A percentile compares a stretch with the other conserved stretches of the same genome.
These are phyloP conservation scores for Bipolaris cookei DNA, from an alignment of 2,329 filamentous ascomycete genomes.

Conservation along the genomic window DNA sequence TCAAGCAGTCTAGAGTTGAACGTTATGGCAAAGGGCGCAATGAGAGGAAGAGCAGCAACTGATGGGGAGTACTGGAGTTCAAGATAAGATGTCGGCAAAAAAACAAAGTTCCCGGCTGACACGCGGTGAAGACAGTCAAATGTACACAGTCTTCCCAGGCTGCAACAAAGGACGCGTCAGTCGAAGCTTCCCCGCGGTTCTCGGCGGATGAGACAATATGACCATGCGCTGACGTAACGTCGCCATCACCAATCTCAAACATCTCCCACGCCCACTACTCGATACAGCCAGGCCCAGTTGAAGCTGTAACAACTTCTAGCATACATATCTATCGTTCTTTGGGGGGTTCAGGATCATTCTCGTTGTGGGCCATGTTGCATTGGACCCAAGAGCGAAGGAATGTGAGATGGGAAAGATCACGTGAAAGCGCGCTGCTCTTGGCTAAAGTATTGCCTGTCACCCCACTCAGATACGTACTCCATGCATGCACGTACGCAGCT, in stretches of 20 bases:
- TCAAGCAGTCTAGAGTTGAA: slow-evolving; percentile 1
- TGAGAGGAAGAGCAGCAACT: not conserved
- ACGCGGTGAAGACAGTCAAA: not conserved
- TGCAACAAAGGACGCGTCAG: slow-evolving; percentile 23
- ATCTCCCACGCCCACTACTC: not conserved
- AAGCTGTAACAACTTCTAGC: too few relatives aligned
- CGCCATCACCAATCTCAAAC: not conserved
- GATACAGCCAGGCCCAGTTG: not conserved
- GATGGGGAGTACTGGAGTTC: too few relatives aligned
- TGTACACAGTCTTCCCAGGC: slow-evolving; percentile 17
- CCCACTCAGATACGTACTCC: too few relatives aligned
- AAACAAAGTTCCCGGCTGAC: not conserved
- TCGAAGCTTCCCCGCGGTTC: slow-evolving; percentile 13
- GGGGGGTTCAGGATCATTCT: not conserved
- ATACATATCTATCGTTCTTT: not conserved
- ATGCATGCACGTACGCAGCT: too few relatives aligned
- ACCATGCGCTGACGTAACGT: slow-evolving; percentile 9
- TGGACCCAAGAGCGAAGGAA: not conserved
- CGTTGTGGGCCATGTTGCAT: not conserved
- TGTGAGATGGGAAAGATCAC: not conserved
- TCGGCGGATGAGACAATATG: slow-evolving; percentile 7
- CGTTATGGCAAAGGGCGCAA: not conserved
- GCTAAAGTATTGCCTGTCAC: not conserved
- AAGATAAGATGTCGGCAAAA: not conserved
- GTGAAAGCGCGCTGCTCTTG: slow-evolving; percentile 4